Base-by-base conservation (phyloP, 306 rosid species). In the Acmispon strigosus region DNA sequence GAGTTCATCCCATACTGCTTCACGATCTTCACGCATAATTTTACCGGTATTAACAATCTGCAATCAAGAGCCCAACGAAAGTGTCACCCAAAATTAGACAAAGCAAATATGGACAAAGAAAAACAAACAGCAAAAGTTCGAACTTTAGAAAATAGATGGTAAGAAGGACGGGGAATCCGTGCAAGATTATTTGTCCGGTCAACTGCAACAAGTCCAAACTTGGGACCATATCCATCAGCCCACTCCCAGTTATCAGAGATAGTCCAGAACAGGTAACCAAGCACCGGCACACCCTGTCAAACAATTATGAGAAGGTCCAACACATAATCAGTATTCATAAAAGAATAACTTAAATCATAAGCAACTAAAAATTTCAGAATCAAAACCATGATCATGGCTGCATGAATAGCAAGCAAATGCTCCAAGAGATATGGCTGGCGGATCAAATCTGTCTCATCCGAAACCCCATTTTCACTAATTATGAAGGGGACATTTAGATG, bases 141-240 rank as follows among this genome's bases (percentile, higher is more conserved):
- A 56, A 94, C 99, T 78, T 86, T 89, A 60, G 97, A 83, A 78
- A 94, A 94, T 51, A 91, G 88, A 68, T 86, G 83, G 85, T 94
- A 94, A 3, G 99, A 94, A 72, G 90, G 96, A 54, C 97, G 97
- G 45, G 95, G 95, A 17, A 55, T 79, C 62, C 96, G 87, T 24
- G 95, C 84, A 75, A 94, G 91, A 76, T 43, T 66, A 66, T 91
- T 79, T 47, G 83, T 85, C 2, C 97, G 85, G 74, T 94, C 96
- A 86, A 94, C 97, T 42, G 95, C 97, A 65, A 94, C 97, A 72
- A 90, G 97, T 66, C 99, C 99, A 77, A 94, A 94, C 84, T 91
- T 94, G 67, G 99, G 99, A 77, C 99, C 99, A 78, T 94, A 91
- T 42, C 99, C 97, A 86, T 91, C 99, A 41, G 99, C 99, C 99